Conservation (phyloP, 441 rosid species). For the Macaranga tanarius region DNA sequence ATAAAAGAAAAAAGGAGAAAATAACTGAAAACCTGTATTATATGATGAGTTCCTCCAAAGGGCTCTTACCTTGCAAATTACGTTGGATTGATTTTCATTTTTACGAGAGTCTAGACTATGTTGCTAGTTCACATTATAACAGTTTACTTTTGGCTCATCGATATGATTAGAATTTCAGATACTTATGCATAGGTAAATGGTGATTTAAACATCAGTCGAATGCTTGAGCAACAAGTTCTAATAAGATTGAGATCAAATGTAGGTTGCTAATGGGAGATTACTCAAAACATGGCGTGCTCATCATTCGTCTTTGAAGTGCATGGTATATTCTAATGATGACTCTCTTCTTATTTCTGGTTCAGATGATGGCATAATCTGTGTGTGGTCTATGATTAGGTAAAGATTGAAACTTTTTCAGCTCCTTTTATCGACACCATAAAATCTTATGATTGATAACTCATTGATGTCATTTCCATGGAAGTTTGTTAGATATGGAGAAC, state of each 20-base stretch:
- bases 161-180: neutral
- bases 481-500: slow-evolving; percentile 42
- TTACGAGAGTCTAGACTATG: neutral
- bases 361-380: slow-evolving; percentile 43
- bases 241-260: slow-evolving; percentile 16
- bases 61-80: neutral
- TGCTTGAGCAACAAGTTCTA: neutral
- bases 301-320: slow-evolving; percentile 42
- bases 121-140: neutral
- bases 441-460: slow-evolving; percentile 15
- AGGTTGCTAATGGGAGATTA: slow-evolving; percentile 50
- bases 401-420: neutral
- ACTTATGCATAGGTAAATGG: neutral
- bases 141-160: neutral
- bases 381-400: slow-evolving; percentile 55
- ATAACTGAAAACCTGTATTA: neutral
- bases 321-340: slow-evolving; percentile 43
- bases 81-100: neutral
- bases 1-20: too few relatives aligned
- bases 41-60: neutral
- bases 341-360: slow-evolving; percentile 53
- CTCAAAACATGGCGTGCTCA: slow-evolving; percentile 52
- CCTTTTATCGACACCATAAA: slow-evolving; percentile 6
- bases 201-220: neutral
- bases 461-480: slow-evolving; percentile 21